These are phyloP conservation scores for Euphorbia pulcherrima DNA, from an alignment of 345 rosid genomes.

Conservation along the genomic window DNA sequence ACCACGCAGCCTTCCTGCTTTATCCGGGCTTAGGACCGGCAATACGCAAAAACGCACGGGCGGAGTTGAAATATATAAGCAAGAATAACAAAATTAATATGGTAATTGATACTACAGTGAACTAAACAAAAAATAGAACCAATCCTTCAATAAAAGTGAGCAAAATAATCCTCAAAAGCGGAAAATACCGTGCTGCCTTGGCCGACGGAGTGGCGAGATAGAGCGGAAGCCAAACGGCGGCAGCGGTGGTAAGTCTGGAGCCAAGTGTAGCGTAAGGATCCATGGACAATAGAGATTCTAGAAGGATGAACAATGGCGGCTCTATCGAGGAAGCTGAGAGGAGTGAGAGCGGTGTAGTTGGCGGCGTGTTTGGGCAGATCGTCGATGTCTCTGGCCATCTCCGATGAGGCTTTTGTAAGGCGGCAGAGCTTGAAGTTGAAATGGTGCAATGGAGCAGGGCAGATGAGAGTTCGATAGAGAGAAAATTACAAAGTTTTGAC, in stretches of 20 bases:
- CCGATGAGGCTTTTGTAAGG: neutral
- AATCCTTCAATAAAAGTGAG: neutral
- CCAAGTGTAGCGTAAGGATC: slow-evolving; percentile 69
- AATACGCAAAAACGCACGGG: no score
- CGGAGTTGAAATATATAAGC: no score
- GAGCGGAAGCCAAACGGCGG: slow-evolving; percentile 85
- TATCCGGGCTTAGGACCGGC: no score
- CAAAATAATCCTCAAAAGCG: neutral
- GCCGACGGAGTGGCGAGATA: slow-evolving; percentile 57
- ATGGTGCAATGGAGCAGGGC: no score
- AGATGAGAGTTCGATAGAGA: no score
- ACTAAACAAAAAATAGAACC: no score
- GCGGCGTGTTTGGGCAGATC: slow-evolving; percentile 77
- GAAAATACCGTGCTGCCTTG: slow-evolving; percentile 59
- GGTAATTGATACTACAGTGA: no score
- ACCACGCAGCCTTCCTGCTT: no score
- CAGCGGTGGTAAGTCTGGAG: slow-evolving; percentile 70
- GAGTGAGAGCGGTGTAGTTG: slow-evolving; percentile 80
- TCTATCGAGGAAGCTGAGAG: slow-evolving; percentile 78
- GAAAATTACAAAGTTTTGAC: no score
- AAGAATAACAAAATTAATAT: no score
- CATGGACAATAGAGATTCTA: slow-evolving; percentile 61
- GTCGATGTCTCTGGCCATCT: slow-evolving; percentile 58
- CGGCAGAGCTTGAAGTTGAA: no score
- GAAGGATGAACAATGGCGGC: slow-evolving; percentile 78